phyloP scores from a whole-genome alignment of 208 protist species.

The Phytomonas serpens region DNA sequence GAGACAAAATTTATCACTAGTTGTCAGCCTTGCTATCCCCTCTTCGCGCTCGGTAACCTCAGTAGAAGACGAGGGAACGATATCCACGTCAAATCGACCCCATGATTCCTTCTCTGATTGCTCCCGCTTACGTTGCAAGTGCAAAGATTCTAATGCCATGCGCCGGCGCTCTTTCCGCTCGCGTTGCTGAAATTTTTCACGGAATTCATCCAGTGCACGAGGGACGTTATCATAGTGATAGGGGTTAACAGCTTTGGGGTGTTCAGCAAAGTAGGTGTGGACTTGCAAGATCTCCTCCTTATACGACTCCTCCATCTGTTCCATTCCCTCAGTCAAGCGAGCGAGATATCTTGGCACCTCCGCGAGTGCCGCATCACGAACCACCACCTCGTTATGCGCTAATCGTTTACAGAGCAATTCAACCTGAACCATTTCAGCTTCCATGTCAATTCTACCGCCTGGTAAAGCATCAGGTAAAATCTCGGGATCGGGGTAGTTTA shows the following conservation, averaged over 20 bases:
- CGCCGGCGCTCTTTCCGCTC: too few species aligned
- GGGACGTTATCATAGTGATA: conserved; percentile 61
- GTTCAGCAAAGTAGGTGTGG: conserved; percentile 31
- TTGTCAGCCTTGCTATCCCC: conserved; percentile 13
- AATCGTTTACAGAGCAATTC: conserved; percentile 75
- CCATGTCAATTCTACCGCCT: conserved; percentile 38
- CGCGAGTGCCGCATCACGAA: conserved; percentile 62
- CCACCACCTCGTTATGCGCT: conserved; percentile 76
- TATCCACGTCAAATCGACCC: too few species aligned
- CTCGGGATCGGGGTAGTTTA: conserved; percentile 80
- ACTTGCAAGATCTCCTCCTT: conserved; percentile 27
- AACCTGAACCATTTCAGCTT: conserved; percentile 52
- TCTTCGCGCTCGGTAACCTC: too few species aligned
- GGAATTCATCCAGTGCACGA: conserved; percentile 26
- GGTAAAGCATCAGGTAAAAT: conserved; percentile 38
- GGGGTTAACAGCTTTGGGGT: conserved; percentile 28
- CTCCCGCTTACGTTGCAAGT: too few species aligned
- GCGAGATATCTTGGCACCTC: conserved; percentile 63
- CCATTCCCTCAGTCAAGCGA: conserved; percentile 29
- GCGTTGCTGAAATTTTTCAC: not conserved
- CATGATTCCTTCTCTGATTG: too few species aligned
- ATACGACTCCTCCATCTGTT: conserved; percentile 39
- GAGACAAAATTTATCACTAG: conserved; percentile 21
- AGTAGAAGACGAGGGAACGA: too few species aligned
- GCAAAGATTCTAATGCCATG: too few species aligned